phyloP scores from a whole-genome alignment of 179 eudicot genomes.

The Carnegiea gigantea region DNA sequence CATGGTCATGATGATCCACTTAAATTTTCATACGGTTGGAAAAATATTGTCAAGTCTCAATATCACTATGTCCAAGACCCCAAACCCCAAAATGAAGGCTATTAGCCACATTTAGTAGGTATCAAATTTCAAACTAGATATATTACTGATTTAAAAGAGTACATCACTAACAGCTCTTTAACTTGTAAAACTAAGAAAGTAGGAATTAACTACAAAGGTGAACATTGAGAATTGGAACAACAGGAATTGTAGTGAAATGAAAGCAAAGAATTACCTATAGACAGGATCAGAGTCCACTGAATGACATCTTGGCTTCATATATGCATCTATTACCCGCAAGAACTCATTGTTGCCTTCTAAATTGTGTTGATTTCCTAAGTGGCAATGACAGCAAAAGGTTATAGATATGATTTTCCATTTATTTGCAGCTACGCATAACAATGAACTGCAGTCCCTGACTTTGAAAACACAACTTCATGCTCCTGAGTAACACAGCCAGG shows the following conservation, averaged over 20 bases:
- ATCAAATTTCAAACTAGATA: neutral
- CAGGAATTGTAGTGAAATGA: neutral
- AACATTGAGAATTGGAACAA: neutral
- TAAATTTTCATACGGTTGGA: neutral
- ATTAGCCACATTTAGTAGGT: neutral
- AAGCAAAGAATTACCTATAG: conserved; percentile 44
- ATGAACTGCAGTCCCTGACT: neutral
- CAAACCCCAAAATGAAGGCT: neutral
- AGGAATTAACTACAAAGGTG: neutral
- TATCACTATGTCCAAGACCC: neutral
- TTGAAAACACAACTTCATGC: neutral
- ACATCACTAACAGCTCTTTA: neutral
- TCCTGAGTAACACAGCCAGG: neutral
- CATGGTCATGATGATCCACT: neutral
- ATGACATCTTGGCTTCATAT: conserved; percentile 88
- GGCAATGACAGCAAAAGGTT: conserved; percentile 9
- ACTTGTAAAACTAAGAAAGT: neutral
- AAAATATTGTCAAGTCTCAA: neutral
- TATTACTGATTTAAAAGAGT: neutral
- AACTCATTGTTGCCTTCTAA: conserved; percentile 40
- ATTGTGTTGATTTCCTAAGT: conserved; percentile 35
- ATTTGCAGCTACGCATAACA: neutral
- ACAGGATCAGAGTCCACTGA: conserved; percentile 73
- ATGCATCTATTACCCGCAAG: conserved; percentile 67
- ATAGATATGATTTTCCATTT: neutral